Evolutionary conservation across 1,139 yeast species (phyloP).

Genomic region (Wickerhamomyces sp.): DNA sequence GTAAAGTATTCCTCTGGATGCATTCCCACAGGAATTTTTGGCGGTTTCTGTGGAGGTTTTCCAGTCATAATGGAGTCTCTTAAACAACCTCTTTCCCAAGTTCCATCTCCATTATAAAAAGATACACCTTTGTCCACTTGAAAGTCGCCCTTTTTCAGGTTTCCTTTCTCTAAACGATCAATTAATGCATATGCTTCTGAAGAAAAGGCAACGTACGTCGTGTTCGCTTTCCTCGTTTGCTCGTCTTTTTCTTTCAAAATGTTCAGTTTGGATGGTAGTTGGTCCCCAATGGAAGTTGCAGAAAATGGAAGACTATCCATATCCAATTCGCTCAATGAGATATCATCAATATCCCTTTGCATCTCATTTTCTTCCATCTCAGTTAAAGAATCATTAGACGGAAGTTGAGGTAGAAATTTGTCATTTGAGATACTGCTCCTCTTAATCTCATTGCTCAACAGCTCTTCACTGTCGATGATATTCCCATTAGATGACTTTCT

Average conservation of each 20-base stretch:
- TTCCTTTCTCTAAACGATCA: constrained; percentile 23
- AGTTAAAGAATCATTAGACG: too few species aligned
- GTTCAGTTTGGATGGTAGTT: constrained; percentile 2
- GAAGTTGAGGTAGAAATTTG: constrained; percentile 3
- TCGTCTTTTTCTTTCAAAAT: neutral
- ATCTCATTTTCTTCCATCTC: neutral
- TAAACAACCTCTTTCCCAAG: constrained; percentile 25
- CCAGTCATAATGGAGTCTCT: constrained; percentile 16
- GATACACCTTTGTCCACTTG: constrained; percentile 23
- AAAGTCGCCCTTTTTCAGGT: constrained; percentile 17
- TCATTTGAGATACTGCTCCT: neutral
- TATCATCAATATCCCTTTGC: constrained; percentile 5
- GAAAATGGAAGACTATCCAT: constrained; percentile 11
- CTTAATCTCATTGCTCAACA: constrained; percentile 7
- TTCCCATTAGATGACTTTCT: neutral
- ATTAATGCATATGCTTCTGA: constrained; percentile 16
- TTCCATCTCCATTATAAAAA: constrained; percentile 37
- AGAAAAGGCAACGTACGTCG: constrained; percentile 7
- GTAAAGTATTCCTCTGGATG: constrained; percentile 41
- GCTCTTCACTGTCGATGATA: constrained; percentile 8
- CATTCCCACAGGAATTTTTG: constrained; percentile 51
- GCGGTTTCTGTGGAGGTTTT: constrained; percentile 44
- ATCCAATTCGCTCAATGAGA: constrained; percentile 3
- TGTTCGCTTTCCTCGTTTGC: neutral
- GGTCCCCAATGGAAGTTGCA: constrained; percentile 10